A percentile compares a stretch with the other conserved stretches of the same genome.
phyloP scores from a whole-genome alignment of 306 rosid species.

The Carpinus fangiana region DNA sequence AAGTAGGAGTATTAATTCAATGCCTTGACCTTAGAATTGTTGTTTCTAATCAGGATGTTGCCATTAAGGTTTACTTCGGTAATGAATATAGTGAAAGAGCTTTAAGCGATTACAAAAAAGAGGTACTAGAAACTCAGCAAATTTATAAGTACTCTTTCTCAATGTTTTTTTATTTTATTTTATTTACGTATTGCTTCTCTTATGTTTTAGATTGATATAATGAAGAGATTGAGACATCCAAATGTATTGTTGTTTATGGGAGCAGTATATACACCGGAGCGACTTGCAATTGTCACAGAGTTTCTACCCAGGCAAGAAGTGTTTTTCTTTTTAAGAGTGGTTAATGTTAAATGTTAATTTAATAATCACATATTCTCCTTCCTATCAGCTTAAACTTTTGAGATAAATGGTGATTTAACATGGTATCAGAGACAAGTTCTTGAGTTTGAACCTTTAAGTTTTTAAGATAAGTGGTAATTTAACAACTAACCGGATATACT shows the following conservation, averaged over 20 bases:
- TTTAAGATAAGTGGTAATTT: too few relatives aligned
- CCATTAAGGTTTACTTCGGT: constrained; percentile 60
- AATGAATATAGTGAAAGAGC: constrained; percentile 53
- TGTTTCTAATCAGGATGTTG: constrained; percentile 58
- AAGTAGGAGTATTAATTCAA: constrained; percentile 3
- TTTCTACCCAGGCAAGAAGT: constrained; percentile 62
- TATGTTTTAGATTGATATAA: constrained; percentile 64
- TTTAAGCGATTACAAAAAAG: constrained; percentile 56
- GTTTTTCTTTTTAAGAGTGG: neutral
- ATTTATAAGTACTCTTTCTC: constrained; percentile 3
- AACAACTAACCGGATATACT: neutral
- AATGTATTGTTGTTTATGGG: constrained; percentile 85
- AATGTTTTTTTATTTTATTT: neutral
- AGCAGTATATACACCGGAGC: constrained; percentile 65
- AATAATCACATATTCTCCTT: too few relatives aligned
- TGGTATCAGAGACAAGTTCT: too few relatives aligned
- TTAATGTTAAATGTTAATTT: neutral
- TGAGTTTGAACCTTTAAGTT: too few relatives aligned
- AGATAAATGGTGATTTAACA: too few relatives aligned
- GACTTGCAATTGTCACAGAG: constrained; percentile 76
- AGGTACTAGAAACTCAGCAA: constrained; percentile 38
- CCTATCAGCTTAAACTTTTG: too few relatives aligned
- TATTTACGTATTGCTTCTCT: too few relatives aligned
- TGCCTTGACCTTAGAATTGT: constrained; percentile 18
- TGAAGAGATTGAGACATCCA: constrained; percentile 86